Evolutionary conservation across 345 rosid genomes (phyloP).

Genomic region (Euphorbia peplus): DNA sequence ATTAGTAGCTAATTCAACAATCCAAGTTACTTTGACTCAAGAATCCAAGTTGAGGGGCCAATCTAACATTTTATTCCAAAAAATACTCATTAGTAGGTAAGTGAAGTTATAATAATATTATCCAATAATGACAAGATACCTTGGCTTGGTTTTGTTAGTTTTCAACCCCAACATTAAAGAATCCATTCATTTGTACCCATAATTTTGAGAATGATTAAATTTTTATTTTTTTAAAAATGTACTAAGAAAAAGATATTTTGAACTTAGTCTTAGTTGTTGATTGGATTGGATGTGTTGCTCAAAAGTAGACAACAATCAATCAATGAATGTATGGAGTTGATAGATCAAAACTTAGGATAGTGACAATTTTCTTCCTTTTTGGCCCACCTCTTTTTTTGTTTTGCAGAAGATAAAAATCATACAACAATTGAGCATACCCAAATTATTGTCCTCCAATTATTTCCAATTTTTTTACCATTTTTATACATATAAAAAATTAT

Average conservation of each 20-base stretch:
- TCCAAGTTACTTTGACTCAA: too few relatives aligned
- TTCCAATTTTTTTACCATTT: not conserved
- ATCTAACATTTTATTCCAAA: too few relatives aligned
- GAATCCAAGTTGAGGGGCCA: too few relatives aligned
- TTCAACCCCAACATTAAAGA: too few relatives aligned
- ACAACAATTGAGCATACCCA: constrained; percentile 13
- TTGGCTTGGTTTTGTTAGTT: too few relatives aligned
- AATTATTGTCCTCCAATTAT: not conserved
- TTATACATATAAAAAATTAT: not conserved
- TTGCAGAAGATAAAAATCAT: not conserved
- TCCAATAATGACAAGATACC: too few relatives aligned
- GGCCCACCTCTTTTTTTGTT: constrained; percentile 17
- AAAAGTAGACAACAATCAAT: constrained; percentile 34
- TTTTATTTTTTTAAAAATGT: too few relatives aligned
- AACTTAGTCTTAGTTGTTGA: constrained; percentile 5
- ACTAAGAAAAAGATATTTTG: not conserved
- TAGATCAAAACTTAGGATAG: constrained; percentile 25
- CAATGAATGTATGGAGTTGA: constrained; percentile 25
- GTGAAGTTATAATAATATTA: too few relatives aligned
- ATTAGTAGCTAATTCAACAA: too few relatives aligned
- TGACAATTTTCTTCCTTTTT: constrained; percentile 25
- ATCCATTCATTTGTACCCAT: too few relatives aligned
- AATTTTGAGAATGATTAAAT: too few relatives aligned
- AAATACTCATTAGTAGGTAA: too few relatives aligned
- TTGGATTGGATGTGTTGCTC: constrained; percentile 23